These are phyloP conservation scores for Ampelomyces quisqualis DNA, from an alignment of 2,329 filamentous ascomycete species.

Conservation along the genomic window DNA sequence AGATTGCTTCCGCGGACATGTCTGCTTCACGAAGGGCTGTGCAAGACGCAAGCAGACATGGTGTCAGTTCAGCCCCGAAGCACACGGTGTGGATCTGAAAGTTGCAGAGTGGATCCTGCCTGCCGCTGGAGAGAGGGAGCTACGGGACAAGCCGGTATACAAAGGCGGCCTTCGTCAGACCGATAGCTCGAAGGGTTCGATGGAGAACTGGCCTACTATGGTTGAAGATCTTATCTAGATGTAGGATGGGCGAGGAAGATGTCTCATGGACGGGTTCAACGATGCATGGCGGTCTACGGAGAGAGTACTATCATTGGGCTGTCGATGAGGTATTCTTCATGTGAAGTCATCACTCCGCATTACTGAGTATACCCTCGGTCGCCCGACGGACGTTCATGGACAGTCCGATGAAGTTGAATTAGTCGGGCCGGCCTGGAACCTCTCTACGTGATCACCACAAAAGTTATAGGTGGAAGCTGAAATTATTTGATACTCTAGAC, in stretches of 20 bases:
- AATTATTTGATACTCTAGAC: too few relatives aligned
- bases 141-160: not conserved
- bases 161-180: too few relatives aligned
- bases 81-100: not conserved
- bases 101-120: not conserved
- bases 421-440: too few relatives aligned
- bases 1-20: not conserved
- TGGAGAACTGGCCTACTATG: slow-evolving; percentile 1
- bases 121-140: not conserved
- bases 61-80: not conserved
- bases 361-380: too few relatives aligned
- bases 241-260: not conserved
- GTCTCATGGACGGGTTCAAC: too few relatives aligned
- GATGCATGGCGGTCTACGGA: too few relatives aligned
- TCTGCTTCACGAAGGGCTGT: not conserved
- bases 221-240: not conserved
- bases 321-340: too few relatives aligned
- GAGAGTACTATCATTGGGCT: not conserved
- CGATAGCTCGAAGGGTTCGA: not conserved
- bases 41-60: not conserved
- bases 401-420: too few relatives aligned
- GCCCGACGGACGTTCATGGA: too few relatives aligned
- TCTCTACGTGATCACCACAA: too few relatives aligned
- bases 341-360: too few relatives aligned
- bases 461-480: too few relatives aligned